phyloP scores from a whole-genome alignment of 192 early-diverging fungal species.

The Coemansia sp. region DNA sequence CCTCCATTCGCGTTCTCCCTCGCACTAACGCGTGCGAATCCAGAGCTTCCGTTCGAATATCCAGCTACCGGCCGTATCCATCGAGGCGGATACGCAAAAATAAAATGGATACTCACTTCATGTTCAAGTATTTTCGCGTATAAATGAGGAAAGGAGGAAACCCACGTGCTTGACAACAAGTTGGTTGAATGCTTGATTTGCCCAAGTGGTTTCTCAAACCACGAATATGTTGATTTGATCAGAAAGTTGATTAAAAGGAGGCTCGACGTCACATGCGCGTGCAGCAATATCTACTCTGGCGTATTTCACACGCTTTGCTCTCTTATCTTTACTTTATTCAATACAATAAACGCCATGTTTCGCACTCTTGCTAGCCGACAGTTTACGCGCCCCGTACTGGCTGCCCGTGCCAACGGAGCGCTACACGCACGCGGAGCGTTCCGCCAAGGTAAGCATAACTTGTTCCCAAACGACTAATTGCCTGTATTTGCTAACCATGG shows the following conservation, averaged over 20 bases:
- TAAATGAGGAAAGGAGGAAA: constrained; percentile 9
- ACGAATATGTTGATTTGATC: constrained; percentile 1
- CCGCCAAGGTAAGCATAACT: constrained; percentile 31
- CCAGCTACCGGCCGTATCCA: background rate
- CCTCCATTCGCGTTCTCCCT: no score
- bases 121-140: background rate
- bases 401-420: background rate
- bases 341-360: constrained; percentile 22
- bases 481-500: constrained; percentile 3
- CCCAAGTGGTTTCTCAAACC: background rate
- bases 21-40: no score
- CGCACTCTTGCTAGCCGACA: constrained; percentile 13
- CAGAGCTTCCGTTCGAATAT: no score
- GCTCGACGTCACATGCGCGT: constrained; percentile 11
- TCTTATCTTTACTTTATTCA: constrained; percentile 1
- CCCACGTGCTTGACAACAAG: background rate
- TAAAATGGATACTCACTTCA: constrained; percentile 26
- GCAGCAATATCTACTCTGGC: background rate
- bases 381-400: constrained; percentile 1
- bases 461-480: background rate
- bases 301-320: background rate
- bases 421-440: constrained; percentile 11
- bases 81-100: background rate
- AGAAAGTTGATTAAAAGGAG: background rate
- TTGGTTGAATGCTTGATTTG: background rate